These are phyloP conservation scores for Chlorella sp. DNA, from an alignment of 139 green algal species.

Conservation along the genomic window DNA sequence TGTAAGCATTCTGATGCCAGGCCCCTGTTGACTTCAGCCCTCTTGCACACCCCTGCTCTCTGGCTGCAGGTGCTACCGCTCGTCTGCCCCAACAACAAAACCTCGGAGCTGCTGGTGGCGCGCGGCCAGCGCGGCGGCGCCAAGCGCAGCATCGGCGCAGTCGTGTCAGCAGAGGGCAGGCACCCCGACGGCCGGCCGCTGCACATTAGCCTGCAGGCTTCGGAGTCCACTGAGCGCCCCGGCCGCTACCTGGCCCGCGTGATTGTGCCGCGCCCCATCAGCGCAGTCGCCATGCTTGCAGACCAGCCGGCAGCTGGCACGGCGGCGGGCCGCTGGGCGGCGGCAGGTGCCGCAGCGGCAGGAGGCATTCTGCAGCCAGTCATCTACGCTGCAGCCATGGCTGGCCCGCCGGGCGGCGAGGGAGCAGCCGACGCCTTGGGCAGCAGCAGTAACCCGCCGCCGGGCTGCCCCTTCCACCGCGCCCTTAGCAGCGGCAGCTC, in stretches of 20 bases:
- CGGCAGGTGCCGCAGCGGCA: background rate
- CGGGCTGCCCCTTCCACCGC: constrained; percentile 20
- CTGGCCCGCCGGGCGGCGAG: background rate
- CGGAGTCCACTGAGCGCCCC: background rate
- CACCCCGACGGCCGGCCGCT: constrained; percentile 2
- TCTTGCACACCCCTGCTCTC: no score
- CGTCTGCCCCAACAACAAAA: background rate
- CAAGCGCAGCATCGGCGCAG: constrained; percentile 15
- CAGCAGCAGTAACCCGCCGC: background rate
- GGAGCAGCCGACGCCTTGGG: no score
- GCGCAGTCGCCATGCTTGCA: background rate
- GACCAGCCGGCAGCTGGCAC: background rate
- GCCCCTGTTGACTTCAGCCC: background rate
- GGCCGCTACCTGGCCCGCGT: constrained; percentile 4
- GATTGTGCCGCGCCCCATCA: constrained; percentile 7
- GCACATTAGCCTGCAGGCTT: constrained; percentile 22
- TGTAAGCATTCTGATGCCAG: no score
- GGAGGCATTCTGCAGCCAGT: constrained; percentile 2
- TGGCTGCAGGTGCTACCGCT: background rate
- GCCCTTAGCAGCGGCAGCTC: constrained; percentile 1
- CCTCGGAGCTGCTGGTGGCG: constrained; percentile 17
- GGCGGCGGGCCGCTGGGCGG: background rate
- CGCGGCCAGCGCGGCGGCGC: constrained; percentile 11
- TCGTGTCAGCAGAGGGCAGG: background rate
- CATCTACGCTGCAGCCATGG: background rate